Conservation (phyloP, 139 green algal genomes). For the Gonium pectorale region DNA sequence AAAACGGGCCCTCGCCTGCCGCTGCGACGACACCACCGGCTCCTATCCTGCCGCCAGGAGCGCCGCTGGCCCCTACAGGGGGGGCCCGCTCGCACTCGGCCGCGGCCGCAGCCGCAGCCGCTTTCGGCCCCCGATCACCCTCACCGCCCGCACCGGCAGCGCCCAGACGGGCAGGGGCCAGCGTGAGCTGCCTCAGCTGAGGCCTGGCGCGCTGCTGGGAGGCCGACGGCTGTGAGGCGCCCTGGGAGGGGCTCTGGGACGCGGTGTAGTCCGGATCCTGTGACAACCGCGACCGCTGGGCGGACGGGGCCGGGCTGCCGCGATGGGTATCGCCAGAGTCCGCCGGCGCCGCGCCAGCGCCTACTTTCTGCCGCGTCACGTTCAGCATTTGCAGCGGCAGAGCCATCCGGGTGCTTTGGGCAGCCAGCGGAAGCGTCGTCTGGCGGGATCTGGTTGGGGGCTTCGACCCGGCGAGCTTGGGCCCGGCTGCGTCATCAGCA, state of each 20-base stretch:
- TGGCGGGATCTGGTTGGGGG: no score
- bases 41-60: not conserved
- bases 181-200: constrained; percentile 8
- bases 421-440: no score
- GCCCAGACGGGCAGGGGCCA: not conserved
- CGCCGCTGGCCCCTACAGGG: not conserved
- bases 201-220: not conserved
- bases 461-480: no score
- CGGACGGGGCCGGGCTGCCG: not conserved
- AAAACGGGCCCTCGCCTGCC: no score
- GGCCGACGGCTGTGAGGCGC: not conserved
- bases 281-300: not conserved
- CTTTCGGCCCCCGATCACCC: not conserved
- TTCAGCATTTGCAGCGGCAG: constrained; percentile 26
- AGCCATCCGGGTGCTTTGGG: not conserved
- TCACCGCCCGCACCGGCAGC: no score
- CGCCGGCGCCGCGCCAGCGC: not conserved
- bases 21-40: not conserved
- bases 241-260: not conserved
- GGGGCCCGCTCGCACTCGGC: not conserved
- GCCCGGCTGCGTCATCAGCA: no score
- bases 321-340: not conserved
- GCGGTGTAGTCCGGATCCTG: constrained; percentile 17
- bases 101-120: not conserved
- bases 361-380: not conserved